Base-by-base conservation (phyloP, 2,329 filamentous ascomycete genomes). In the Fusarium praegraminearum region DNA sequence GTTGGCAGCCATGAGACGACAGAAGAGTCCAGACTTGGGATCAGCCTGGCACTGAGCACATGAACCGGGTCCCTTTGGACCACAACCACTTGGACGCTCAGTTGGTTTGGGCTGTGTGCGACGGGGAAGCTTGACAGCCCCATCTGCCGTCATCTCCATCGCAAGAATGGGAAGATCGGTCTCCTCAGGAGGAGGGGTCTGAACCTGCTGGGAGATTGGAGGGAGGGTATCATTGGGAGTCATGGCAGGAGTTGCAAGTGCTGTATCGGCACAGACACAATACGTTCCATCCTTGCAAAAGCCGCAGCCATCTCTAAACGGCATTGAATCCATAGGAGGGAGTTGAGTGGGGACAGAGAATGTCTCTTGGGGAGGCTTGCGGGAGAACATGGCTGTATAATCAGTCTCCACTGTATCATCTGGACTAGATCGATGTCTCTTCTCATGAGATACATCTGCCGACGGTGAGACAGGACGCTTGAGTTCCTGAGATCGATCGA, bases 231-330 rank as follows among this genome's bases (percentile, higher is more conserved):
- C 80, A 16, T 81, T 76, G 3, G 78, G 77, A 15, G 81, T 78
- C 72, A 81, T 80, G 52, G 80, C 78, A 1, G 81, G 78, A 33
- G 78, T 80, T 12, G 77, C 78, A 65, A 82, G 76, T 26, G 82
- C 80, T 22, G 82, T 79, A 69, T 94, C 92, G 26, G 92, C 92
- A 78, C 93, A 96, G 70, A 94, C 89, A 76, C 93, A 96, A 73
- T 93, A 93, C 1, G 91, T 94, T 7, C 91, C 92, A 63, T 94
- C 91, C 66, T 90, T 88, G 79, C 93, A 96, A 80, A 96, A 96
- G 9, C 93, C 93, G 77, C 93, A 96, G 22, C 88, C 86, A 73
- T 95, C 92, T 66, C 88, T 86, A 7, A 86, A 83, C 13, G 83
- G 80, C 43, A 85, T 78, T 20, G 75, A 62, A 40, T 76, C 77